phyloP scores from a whole-genome alignment of 306 rosid species.

The Alnus rubra region DNA sequence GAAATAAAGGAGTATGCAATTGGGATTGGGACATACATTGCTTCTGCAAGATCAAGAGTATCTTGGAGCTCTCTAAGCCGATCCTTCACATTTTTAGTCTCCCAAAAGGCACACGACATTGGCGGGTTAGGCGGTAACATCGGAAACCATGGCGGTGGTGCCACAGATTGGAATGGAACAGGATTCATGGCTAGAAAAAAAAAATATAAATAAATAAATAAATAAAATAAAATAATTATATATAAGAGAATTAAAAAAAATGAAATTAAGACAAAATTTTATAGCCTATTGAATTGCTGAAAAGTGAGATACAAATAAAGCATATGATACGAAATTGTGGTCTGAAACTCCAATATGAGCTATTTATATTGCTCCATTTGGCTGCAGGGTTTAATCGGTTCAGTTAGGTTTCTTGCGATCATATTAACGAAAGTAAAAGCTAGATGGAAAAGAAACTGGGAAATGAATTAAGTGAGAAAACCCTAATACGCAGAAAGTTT shows the following conservation, averaged over 20 bases:
- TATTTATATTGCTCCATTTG: background rate
- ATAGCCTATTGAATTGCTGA: background rate
- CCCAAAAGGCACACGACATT: conserved; percentile 66
- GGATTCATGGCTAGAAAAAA: conserved; percentile 46
- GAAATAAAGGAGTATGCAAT: background rate
- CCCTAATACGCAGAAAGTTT: too few species aligned
- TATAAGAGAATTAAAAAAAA: too few species aligned
- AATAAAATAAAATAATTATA: too few species aligned
- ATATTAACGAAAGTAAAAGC: too few species aligned
- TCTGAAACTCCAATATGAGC: background rate
- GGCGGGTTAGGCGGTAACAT: conserved; percentile 52
- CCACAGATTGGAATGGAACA: conserved; percentile 40
- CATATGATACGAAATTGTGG: background rate
- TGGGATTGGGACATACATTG: conserved; percentile 46
- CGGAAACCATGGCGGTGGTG: conserved; percentile 42
- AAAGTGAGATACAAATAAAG: background rate
- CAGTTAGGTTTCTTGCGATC: too few species aligned
- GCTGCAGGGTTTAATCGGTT: background rate
- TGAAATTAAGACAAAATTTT: background rate
- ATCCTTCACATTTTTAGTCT: conserved; percentile 46
- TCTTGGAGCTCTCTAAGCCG: conserved; percentile 58
- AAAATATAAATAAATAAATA: background rate
- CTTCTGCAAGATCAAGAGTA: conserved; percentile 63
- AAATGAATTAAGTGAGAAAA: too few species aligned
- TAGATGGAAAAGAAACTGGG: too few species aligned